Evolutionary conservation across 345 rosid species (phyloP).

Genomic region (Rhizophora apiculata): DNA sequence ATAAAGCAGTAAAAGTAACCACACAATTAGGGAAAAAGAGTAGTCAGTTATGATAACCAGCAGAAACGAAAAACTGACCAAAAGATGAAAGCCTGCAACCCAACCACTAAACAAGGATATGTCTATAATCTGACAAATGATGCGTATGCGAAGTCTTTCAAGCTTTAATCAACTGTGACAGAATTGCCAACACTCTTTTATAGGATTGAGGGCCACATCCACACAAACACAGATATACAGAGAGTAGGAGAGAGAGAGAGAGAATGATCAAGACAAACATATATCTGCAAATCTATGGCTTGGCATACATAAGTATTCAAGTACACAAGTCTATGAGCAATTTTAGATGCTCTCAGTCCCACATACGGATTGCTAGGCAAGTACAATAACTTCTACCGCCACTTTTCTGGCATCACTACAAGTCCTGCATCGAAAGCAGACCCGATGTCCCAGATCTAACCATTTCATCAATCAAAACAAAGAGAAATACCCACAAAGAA

Average conservation of each 20-base stretch:
- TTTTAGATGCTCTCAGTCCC: constrained; percentile 29
- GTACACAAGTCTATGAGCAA: constrained; percentile 27
- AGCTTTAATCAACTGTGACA: constrained; percentile 15
- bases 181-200: constrained; percentile 8
- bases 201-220: constrained; percentile 15
- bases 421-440: constrained; percentile 38
- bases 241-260: constrained; percentile 4
- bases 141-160: constrained; percentile 18
- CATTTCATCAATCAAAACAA: constrained; percentile 12
- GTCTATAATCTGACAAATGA: constrained; percentile 20
- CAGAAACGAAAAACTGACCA: constrained; percentile 14
- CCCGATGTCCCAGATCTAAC: constrained; percentile 24
- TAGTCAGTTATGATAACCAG: constrained; percentile 18
- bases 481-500: background rate
- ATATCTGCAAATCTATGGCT: constrained; percentile 26
- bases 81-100: constrained; percentile 15
- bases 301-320: constrained; percentile 29
- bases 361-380: constrained; percentile 21
- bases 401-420: constrained; percentile 21
- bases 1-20: constrained; percentile 26
- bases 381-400: constrained; percentile 31
- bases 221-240: constrained; percentile 5
- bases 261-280: background rate
- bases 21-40: background rate
- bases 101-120: constrained; percentile 5